Evolutionary conservation across 495 filamentous ascomycete genomes (phyloP), one percentile per base, ranked within the genome.

Genomic region (Lasiosphaeria hispida): DNA sequence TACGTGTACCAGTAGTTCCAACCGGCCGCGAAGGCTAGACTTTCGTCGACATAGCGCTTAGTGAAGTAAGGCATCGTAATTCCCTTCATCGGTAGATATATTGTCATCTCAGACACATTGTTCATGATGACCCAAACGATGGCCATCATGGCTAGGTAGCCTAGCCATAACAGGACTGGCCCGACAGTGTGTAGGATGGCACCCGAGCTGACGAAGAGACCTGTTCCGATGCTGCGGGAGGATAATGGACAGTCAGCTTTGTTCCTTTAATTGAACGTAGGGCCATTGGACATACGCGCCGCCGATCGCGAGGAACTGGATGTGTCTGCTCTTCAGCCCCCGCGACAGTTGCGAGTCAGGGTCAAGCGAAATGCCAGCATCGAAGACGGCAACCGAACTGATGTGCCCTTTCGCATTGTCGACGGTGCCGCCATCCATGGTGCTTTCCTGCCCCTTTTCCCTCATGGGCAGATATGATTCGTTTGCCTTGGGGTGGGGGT

Each of bases 11-110:
- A 80, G 61, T 79, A 87, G 59, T 91, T 91, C 88, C 87, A 91
- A 13, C 90, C 90, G 64, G 87, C 85, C 39, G 90, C 86, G 63
- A 92, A 92, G 13, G 89, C 89, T 62, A 93, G 73, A 63, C 85
- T 87, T 10, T 83, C 80, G 59, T 91, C 87, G 55, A 92, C 84
- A 55, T 87, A 86, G 47, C 88, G 86, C 54, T 85, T 76, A 17
- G 88, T 87, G 60, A 91, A 91, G 55, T 90, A 77, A 0, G 79
- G 79, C 13, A 85, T 69, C 3, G 78, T 80, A 39, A 77, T 77
- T 10, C 82, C 82, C 39, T 72, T 74, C 62, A 85, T 73, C 1
- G 87, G 83, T 14, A 90, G 79, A 73, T 84, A 88, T 39, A 85
- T 85, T 19, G 83, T 65, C 75, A 80, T 76, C 52, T 80, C 77